A percentile compares a stretch with the other conserved stretches of the same genome.
These are phyloP conservation scores for Spongospora subterranea DNA, from an alignment of 208 protist species.

Conservation along the genomic window DNA sequence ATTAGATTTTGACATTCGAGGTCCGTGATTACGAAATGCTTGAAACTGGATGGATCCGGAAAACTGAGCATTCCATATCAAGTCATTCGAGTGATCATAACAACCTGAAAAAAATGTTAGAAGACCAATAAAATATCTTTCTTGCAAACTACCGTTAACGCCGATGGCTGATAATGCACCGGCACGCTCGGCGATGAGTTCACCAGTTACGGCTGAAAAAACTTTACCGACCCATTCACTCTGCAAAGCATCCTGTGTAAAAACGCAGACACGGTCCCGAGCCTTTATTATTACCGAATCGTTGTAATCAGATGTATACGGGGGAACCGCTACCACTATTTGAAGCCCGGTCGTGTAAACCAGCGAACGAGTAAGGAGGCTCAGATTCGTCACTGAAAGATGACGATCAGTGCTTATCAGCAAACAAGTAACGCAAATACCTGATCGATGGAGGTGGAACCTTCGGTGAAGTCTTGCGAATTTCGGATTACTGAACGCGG, in stretches of 20 bases:
- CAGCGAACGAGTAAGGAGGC: neutral
- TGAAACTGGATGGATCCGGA: conserved; percentile 18
- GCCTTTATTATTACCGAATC: neutral
- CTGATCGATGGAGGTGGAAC: neutral
- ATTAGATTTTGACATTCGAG: neutral
- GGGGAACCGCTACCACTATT: conserved; percentile 3
- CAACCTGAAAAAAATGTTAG: neutral
- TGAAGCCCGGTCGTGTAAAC: conserved; percentile 20
- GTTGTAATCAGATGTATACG: conserved; percentile 45
- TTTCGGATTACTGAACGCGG: neutral
- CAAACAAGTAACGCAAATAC: too few species aligned
- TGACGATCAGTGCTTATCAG: too few species aligned
- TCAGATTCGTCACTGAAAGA: too few species aligned
- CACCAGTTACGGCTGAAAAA: neutral
- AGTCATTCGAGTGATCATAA: conserved; percentile 30
- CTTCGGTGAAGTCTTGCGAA: neutral
- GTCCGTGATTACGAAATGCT: conserved; percentile 1
- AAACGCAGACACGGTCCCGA: neutral
- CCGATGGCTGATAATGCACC: conserved; percentile 20
- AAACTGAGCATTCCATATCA: conserved; percentile 18
- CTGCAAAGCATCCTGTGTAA: neutral
- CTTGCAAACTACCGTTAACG: neutral
- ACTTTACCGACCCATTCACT: conserved; percentile 1
- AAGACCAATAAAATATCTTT: neutral
- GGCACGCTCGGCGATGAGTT: neutral